Percentiles rank a stretch among this genome's conserved stretches.
Evolutionary conservation across 1,139 yeast genomes (phyloP).

Genomic region (Pichia norvegensis): DNA sequence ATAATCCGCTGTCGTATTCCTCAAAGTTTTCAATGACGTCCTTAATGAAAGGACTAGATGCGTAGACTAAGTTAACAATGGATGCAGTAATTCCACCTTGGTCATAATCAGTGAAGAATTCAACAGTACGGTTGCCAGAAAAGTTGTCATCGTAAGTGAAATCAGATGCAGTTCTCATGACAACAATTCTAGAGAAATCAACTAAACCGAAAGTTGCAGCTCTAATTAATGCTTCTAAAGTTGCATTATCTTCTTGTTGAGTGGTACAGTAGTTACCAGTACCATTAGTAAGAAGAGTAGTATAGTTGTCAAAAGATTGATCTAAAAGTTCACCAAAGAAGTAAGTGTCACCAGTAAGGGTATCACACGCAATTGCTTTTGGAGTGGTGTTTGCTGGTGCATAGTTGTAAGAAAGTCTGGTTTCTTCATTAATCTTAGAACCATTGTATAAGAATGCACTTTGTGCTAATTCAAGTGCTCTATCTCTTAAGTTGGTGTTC

Average conservation of each 20-base stretch:
- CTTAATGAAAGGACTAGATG: conserved; percentile 47
- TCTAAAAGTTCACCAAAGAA: conserved; percentile 48
- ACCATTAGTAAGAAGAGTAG: conserved; percentile 48
- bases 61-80: conserved; percentile 44
- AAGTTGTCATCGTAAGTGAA: conserved; percentile 49
- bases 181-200: conserved; percentile 49
- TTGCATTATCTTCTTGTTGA: conserved; percentile 65
- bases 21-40: conserved; percentile 53
- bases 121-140: conserved; percentile 37
- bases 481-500: conserved; percentile 50
- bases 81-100: conserved; percentile 51
- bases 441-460: conserved; percentile 41
- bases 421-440: conserved; percentile 34
- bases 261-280: conserved; percentile 54
- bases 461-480: conserved; percentile 47
- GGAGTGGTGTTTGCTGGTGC: conserved; percentile 48
- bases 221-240: conserved; percentile 53
- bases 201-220: conserved; percentile 47
- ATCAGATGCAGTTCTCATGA: conserved; percentile 59
- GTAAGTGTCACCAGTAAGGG: conserved; percentile 54
- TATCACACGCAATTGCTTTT: conserved; percentile 47
- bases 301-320: conserved; percentile 43
- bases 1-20: conserved; percentile 35
- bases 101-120: conserved; percentile 42
- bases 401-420: conserved; percentile 41